Evolutionary conservation across 2,329 filamentous ascomycete species (phyloP), one percentile per base, ranked within the genome.

Genomic region (Fusarium odoratissimum): DNA sequence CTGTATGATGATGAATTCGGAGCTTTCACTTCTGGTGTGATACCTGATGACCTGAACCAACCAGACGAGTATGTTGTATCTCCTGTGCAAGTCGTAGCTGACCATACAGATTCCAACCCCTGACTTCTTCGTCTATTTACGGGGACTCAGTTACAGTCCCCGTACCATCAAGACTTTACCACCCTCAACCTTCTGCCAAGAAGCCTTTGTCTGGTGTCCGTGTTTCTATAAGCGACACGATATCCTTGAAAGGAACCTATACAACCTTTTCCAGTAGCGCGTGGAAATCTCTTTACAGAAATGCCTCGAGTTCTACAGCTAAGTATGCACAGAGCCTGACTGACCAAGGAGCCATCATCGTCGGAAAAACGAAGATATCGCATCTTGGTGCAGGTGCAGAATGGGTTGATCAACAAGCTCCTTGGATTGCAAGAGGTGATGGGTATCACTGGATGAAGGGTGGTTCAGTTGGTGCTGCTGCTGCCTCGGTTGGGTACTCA

Each of bases 241-340:
- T 80, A 38, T 75, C 80, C 6, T 62, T 84, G 1, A 69, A 77
- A n/a, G 91, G 91, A 4, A 78, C 91, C 0, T 84, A 84, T 17
- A 91, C 88, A 0, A 84, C 84, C 2, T 83, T 87, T 37, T 91
- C 90, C 1, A 91, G 89, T 60, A 82, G 87, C 37, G 86, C 89
- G 4, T 92, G 87, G 83, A 86, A 85, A 28, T 80, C 86, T 38
- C 79, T 92, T 6, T 87, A 90, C 60, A 81, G 83, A 2, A 75
- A 83, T 6, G 81, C 83, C 0, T 77, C 77, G 8, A 83, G 80
- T 4, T 76, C 74, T 6, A 90, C 87, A 3, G 86, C 87, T 0
- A 76, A 84, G 0, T 82, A 86, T 3, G 84, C 90, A 0, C 86
- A 89, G 56, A 82, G 83, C 4, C 79, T 93, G 2, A 83, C 92